phyloP scores from a whole-genome alignment of 1,139 yeast species.

The Yamadazyma conglobata region DNA sequence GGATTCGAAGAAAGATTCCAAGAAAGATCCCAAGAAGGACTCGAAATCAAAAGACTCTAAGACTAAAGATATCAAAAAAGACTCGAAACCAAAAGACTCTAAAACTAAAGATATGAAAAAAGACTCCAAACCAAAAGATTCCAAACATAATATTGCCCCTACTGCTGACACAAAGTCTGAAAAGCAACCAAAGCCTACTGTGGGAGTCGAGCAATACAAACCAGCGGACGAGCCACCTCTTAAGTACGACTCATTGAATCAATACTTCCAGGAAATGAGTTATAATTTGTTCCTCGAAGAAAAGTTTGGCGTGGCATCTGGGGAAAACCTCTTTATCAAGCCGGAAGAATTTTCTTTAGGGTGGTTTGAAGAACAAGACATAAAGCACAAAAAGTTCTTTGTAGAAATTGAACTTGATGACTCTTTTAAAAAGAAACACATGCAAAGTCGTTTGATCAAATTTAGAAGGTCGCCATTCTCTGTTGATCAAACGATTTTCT shows the following conservation, averaged over 20 bases:
- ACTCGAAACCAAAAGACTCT: background rate
- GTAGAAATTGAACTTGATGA: slow-evolving; percentile 35
- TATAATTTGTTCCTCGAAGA: slow-evolving; percentile 63
- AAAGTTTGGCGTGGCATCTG: slow-evolving; percentile 41
- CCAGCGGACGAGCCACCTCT: slow-evolving; percentile 40
- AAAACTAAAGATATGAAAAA: background rate
- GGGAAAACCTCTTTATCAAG: slow-evolving; percentile 25
- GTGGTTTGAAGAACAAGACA: slow-evolving; percentile 50
- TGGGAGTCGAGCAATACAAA: slow-evolving; percentile 15
- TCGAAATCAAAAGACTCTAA: too few relatives aligned
- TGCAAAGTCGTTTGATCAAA: slow-evolving; percentile 38
- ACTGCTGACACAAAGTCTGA: too few relatives aligned
- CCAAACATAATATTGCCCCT: too few relatives aligned
- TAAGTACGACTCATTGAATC: slow-evolving; percentile 44
- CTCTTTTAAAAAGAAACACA: slow-evolving; percentile 38
- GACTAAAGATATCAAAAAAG: too few relatives aligned
- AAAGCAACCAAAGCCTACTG: background rate
- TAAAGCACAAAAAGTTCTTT: slow-evolving; percentile 38
- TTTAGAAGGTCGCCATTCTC: slow-evolving; percentile 47
- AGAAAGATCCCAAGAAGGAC: background rate
- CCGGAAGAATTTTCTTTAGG: slow-evolving; percentile 41
- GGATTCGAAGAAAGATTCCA: background rate
- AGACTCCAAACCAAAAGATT: too few relatives aligned
- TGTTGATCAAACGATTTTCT: slow-evolving; percentile 44
- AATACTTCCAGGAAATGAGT: slow-evolving; percentile 59